Evolutionary conservation across 2,329 filamentous ascomycete species (phyloP).

Genomic region (Cryphonectria radicalis): DNA sequence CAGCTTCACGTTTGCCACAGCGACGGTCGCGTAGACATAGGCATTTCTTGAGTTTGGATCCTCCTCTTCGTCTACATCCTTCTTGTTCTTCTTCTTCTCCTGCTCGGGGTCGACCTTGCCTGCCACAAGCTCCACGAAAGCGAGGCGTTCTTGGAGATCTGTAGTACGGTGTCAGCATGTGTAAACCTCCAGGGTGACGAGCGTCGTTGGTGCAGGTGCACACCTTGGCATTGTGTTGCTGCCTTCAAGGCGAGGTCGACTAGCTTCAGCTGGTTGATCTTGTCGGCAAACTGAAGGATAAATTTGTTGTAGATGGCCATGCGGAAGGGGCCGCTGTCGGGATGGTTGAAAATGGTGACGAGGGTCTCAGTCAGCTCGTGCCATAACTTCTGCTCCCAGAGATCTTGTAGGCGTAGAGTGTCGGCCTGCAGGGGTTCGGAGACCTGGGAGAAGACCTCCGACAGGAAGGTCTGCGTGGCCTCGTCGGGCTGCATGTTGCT

Average conservation of each 20-base stretch:
- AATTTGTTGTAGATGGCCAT: slow-evolving; percentile 93
- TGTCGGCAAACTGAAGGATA: slow-evolving; percentile 93
- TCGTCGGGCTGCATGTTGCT: slow-evolving; percentile 73
- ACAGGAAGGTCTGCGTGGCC: slow-evolving; percentile 86
- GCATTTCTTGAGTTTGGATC: slow-evolving; percentile 76
- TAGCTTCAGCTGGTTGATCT: slow-evolving; percentile 98
- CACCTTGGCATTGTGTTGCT: slow-evolving; percentile 81
- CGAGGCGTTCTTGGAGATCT: slow-evolving; percentile 87
- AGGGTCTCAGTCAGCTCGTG: slow-evolving; percentile 94
- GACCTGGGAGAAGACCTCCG: slow-evolving; percentile 29
- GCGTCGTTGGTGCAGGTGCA: slow-evolving; percentile 23
- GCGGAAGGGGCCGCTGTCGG: slow-evolving; percentile 80
- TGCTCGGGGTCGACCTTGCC: slow-evolving; percentile 89
- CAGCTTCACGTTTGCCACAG: slow-evolving; percentile 86
- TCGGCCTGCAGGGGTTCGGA: slow-evolving; percentile 83
- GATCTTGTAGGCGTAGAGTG: slow-evolving; percentile 91
- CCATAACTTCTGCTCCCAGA: slow-evolving; percentile 98
- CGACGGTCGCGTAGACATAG: slow-evolving; percentile 90
- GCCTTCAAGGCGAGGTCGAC: slow-evolving; percentile 88
- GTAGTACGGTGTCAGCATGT: slow-evolving; percentile 25
- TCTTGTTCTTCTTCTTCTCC: slow-evolving; percentile 33
- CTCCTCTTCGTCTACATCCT: slow-evolving; percentile 30
- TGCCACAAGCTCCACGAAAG: slow-evolving; percentile 81
- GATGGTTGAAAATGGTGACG: slow-evolving; percentile 83
- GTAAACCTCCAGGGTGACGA: not conserved